Conservation (phyloP, 1,284 basidiomycete genomes). For the Cryptococcus wingfieldii region DNA sequence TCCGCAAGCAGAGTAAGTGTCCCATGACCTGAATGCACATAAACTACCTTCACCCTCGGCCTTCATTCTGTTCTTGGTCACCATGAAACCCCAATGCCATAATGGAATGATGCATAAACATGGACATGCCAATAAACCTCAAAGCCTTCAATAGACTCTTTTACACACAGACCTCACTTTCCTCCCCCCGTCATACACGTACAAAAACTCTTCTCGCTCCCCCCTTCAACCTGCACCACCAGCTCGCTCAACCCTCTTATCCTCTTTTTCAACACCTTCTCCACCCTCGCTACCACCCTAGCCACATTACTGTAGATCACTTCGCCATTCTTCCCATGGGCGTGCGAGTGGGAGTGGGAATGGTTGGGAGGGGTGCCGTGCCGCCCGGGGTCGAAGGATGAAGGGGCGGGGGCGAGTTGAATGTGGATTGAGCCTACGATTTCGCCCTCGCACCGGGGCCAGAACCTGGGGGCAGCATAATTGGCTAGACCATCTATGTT, state of each 20-base stretch:
- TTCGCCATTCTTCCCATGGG: conserved; percentile 24
- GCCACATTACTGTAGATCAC: conserved; percentile 62
- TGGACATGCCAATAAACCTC: no score
- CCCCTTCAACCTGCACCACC: conserved; percentile 71
- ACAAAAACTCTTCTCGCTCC: conserved; percentile 39
- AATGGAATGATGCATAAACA: no score
- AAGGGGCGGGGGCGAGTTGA: conserved; percentile 59
- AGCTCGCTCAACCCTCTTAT: conserved; percentile 79
- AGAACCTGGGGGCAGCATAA: conserved; percentile 80
- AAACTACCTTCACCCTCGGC: no score
- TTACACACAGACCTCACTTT: not conserved
- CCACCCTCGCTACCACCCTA: conserved; percentile 68
- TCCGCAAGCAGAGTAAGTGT: no score
- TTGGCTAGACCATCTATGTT: conserved; percentile 72
- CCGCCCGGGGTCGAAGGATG: conserved; percentile 57
- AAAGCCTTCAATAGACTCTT: no score
- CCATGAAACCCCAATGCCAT: no score
- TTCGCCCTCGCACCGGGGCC: conserved; percentile 86
- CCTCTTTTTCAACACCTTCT: conserved; percentile 61
- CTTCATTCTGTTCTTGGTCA: no score
- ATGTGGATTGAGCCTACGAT: conserved; percentile 88
- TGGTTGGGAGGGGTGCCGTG: conserved; percentile 38
- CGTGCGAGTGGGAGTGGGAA: not conserved
- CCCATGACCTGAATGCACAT: no score
- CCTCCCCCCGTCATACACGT: conserved; percentile 61